Conservation (phyloP, 106 monocot species). For the Cymbidium sinense region DNA sequence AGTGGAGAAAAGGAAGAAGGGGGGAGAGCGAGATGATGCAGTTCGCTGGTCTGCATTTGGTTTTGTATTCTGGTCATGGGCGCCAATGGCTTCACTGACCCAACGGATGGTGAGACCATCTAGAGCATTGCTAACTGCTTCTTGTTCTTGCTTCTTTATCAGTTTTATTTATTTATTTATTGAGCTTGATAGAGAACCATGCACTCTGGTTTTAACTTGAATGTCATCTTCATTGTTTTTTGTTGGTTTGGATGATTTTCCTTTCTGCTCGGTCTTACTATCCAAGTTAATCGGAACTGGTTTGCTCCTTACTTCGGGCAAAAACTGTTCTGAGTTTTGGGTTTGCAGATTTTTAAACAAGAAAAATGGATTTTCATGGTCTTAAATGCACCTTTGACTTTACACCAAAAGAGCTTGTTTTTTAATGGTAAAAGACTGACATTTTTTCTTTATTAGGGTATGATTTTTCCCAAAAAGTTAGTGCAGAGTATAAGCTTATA, state of each 20-base stretch:
- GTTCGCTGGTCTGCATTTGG: conserved; percentile 3
- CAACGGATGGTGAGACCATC: conserved; percentile 3
- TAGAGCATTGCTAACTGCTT: neutral
- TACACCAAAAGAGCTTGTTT: neutral
- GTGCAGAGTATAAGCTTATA: neutral
- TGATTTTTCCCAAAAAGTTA: neutral
- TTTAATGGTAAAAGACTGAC: neutral
- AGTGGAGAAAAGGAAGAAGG: neutral
- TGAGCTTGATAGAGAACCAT: neutral
- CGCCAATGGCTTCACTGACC: conserved; percentile 7
- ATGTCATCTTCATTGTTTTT: neutral
- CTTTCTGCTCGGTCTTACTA: neutral
- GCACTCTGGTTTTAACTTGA: neutral
- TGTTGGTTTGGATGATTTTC: neutral
- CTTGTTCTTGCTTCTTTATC: neutral
- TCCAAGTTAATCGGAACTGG: neutral
- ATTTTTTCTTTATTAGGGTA: neutral
- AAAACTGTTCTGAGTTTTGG: neutral
- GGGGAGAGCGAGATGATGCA: neutral
- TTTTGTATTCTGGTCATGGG: too few species aligned
- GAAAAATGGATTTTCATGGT: neutral
- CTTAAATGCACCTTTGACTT: neutral
- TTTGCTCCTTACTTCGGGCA: too few species aligned
- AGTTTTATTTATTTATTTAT: conserved; percentile 1
- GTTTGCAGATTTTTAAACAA: neutral